Base-by-base conservation (phyloP, 345 rosid genomes). In the Anacardium occidentale region DNA sequence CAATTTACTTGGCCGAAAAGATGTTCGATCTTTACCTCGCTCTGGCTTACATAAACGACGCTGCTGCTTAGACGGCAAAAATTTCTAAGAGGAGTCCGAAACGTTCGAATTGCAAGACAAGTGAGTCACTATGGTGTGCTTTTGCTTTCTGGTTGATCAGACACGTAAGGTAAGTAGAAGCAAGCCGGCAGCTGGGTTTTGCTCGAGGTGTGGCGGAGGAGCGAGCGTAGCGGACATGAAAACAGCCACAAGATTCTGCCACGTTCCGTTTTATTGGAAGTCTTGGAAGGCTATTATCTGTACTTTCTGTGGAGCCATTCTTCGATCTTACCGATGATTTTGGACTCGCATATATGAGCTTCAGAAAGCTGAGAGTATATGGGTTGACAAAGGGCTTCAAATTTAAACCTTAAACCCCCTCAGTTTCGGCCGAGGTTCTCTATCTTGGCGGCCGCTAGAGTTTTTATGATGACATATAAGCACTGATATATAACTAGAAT, bases 201-300 rank as follows among this genome's bases (percentile, higher is more conserved):
- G 99, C 87, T 89, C 94, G 8, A 70, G 91, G 81, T 95, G 99
- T 80, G 97, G 99, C 55, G 90, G 90, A 0, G 99, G 98, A 76
- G 99, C 98, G 7, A 91, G 96, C 60, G 96, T 92, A 3, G 99
- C 98, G 1, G 99, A 95, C 80, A 95, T 95, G 94, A 92, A 83
- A 64, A 95, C 97, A 1, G 77, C 88, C 17, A 91, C 96, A 0
- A 89, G 93, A 72, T 89, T 95, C 76, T 91, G 93, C 73, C 82
- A 76, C 34, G 90, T 95, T 3, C 96, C 99, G 2, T 88, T 95
- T 37, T 95, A 90, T 75, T 87, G 92, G 83, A 92, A 86, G 73
- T 86, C 91, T 50, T 95, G 98, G 98, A 88, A 79, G 45, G 99
- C 97, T 37, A 84, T 92, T 50, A 75, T 89, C 3, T 95, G 99